Conservation (phyloP, 1,284 basidiomycete species). For the Fomes fomentarius region DNA sequence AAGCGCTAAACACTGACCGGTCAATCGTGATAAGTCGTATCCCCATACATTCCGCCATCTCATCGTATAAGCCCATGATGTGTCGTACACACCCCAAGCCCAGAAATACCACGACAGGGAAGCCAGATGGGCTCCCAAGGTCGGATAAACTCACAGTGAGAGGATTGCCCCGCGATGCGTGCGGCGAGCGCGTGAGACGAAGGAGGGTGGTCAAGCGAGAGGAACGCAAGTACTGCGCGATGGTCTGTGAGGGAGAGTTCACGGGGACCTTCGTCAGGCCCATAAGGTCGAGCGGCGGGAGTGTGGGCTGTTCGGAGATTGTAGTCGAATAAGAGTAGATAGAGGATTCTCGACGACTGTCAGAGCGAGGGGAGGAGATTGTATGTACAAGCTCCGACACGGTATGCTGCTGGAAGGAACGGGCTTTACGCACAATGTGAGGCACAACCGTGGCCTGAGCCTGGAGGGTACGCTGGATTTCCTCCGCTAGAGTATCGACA, state of each 20-base stretch:
- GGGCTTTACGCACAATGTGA: conserved; percentile 43
- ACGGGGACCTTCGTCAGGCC: conserved; percentile 30
- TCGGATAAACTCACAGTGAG: conserved; percentile 93
- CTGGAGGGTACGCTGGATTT: conserved; percentile 69
- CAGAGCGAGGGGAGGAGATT: conserved; percentile 55
- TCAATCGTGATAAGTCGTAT: conserved; percentile 94
- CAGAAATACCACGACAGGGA: conserved; percentile 89
- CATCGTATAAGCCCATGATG: conserved; percentile 93
- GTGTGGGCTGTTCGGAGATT: conserved; percentile 43
- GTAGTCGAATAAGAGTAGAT: conserved; percentile 44
- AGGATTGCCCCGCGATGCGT: conserved; percentile 70
- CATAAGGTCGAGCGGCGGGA: conserved; percentile 32
- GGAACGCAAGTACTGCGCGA: conserved; percentile 85
- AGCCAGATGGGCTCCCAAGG: conserved; percentile 81
- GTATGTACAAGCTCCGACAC: conserved; percentile 52
- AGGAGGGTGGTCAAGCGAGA: conserved; percentile 83
- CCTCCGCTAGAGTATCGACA: conserved; percentile 82
- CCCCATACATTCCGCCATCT: conserved; percentile 88
- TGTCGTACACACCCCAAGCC: conserved; percentile 95
- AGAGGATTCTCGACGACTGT: conserved; percentile 41
- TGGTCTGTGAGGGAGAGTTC: conserved; percentile 62
- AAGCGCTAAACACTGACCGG: conserved; percentile 53
- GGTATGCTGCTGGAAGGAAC: conserved; percentile 46
- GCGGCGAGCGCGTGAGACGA: conserved; percentile 77
- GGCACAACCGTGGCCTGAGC: conserved; percentile 51